These are phyloP conservation scores for Colletotrichum salicis DNA, from an alignment of 2,329 filamentous ascomycete genomes.

Conservation along the genomic window DNA sequence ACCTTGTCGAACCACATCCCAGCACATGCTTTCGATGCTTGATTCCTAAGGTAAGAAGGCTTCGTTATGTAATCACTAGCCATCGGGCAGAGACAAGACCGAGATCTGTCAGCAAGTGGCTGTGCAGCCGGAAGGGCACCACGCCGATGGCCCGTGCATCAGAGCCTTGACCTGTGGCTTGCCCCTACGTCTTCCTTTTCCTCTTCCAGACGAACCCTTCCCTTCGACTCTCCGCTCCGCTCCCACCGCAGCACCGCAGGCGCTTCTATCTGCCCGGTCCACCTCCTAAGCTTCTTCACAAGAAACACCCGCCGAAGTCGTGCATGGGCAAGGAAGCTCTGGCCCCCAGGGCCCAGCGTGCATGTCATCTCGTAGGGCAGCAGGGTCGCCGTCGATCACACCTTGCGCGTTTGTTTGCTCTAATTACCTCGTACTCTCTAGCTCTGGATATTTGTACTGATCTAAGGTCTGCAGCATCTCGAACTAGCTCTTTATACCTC, in stretches of 20 bases:
- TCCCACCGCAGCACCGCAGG: background rate
- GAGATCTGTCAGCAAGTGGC: background rate
- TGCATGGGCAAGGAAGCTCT: slow-evolving; percentile 12
- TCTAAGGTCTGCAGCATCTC: background rate
- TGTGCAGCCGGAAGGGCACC: no score
- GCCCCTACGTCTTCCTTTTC: background rate
- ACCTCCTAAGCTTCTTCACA: slow-evolving; percentile 9
- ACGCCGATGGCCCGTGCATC: background rate
- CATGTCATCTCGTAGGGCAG: slow-evolving; percentile 4
- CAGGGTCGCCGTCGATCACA: background rate
- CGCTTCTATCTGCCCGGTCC: background rate
- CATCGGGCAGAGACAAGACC: background rate
- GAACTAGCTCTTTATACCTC: background rate
- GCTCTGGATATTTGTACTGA: background rate
- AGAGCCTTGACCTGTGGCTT: background rate
- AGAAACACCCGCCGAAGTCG: background rate
- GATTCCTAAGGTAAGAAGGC: background rate
- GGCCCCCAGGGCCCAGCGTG: slow-evolving; percentile 2
- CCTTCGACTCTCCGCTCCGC: background rate
- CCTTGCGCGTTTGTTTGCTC: background rate
- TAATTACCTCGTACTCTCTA: no score
- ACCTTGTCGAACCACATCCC: background rate
- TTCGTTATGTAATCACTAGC: background rate
- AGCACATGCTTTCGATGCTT: background rate
- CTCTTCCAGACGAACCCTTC: background rate